Conservation (phyloP, 164 flowering plant genomes). For the Protea cynaroides region DNA sequence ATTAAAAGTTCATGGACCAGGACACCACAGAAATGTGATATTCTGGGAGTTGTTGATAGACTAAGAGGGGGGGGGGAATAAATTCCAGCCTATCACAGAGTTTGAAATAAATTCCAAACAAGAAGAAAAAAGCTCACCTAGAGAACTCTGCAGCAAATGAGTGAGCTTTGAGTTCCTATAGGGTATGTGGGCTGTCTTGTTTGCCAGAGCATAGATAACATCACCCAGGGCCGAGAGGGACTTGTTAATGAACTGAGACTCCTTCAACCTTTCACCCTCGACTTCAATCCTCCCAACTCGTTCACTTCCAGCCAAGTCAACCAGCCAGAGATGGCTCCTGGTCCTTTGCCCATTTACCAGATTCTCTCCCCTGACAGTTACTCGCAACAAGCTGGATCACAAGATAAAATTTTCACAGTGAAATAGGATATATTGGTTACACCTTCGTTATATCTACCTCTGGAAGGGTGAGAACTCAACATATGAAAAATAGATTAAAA, state of each 20-base stretch:
- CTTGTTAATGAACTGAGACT: conserved; percentile 78
- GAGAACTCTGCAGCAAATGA: conserved; percentile 86
- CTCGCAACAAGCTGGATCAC: conserved; percentile 58
- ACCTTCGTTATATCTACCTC: background rate
- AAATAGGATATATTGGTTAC: background rate
- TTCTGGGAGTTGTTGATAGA: too few species aligned
- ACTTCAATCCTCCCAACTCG: conserved; percentile 75
- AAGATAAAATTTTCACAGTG: background rate
- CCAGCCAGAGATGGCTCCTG: conserved; percentile 78
- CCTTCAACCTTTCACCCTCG: conserved; percentile 85
- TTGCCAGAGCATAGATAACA: conserved; percentile 77
- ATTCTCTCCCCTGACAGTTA: conserved; percentile 64
- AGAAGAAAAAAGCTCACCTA: conserved; percentile 45
- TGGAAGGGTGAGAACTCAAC: too few species aligned
- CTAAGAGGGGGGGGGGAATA: too few species aligned
- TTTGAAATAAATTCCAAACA: too few species aligned
- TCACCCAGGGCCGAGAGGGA: conserved; percentile 87
- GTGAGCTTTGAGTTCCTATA: conserved; percentile 94
- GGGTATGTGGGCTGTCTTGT: conserved; percentile 71
- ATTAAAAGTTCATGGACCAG: too few species aligned
- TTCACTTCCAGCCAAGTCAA: conserved; percentile 90
- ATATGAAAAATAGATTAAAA: background rate
- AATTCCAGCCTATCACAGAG: too few species aligned
- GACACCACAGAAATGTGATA: too few species aligned
- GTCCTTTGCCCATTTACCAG: conserved; percentile 60